phyloP scores from a whole-genome alignment of 176 grass and related monocot species.

The Lolium multiflorum region DNA sequence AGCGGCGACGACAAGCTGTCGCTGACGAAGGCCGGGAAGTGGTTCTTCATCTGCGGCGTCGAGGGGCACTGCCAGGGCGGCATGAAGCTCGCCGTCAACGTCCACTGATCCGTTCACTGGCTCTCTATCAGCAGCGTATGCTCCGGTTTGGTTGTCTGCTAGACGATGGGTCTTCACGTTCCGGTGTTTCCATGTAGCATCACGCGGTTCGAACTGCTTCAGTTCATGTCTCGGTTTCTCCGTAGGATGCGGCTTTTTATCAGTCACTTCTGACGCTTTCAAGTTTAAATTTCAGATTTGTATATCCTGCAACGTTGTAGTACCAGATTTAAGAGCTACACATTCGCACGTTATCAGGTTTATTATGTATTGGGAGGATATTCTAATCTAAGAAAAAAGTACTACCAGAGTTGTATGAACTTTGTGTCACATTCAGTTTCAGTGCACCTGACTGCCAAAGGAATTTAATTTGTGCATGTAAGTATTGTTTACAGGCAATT shows the following conservation, averaged over 20 bases:
- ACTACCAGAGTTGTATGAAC: too few species aligned
- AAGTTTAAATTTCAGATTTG: neutral
- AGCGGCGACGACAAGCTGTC: conserved; percentile 37
- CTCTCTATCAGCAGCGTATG: neutral
- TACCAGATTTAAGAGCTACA: neutral
- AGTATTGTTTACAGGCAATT: too few species aligned
- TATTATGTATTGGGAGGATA: neutral
- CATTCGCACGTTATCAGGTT: neutral
- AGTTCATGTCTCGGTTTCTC: neutral
- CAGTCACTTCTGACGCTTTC: neutral
- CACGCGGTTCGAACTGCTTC: neutral
- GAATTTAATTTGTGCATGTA: too few species aligned
- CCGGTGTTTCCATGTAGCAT: neutral
- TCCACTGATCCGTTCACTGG: neutral
- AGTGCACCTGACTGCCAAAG: too few species aligned
- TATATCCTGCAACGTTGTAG: neutral
- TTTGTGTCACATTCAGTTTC: too few species aligned
- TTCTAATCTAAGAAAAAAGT: neutral
- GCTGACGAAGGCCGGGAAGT: conserved; percentile 8
- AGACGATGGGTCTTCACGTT: neutral
- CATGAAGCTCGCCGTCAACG: conserved; percentile 52
- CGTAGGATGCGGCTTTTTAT: neutral
- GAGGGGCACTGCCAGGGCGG: conserved; percentile 34
- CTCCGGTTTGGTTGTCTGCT: too few species aligned
- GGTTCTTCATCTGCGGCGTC: conserved; percentile 44